Percentiles rank a stretch among this genome's conserved stretches.
These are phyloP conservation scores for Meyerozyma guilliermondii DNA, from an alignment of 1,139 yeast species.

Conservation along the genomic window DNA sequence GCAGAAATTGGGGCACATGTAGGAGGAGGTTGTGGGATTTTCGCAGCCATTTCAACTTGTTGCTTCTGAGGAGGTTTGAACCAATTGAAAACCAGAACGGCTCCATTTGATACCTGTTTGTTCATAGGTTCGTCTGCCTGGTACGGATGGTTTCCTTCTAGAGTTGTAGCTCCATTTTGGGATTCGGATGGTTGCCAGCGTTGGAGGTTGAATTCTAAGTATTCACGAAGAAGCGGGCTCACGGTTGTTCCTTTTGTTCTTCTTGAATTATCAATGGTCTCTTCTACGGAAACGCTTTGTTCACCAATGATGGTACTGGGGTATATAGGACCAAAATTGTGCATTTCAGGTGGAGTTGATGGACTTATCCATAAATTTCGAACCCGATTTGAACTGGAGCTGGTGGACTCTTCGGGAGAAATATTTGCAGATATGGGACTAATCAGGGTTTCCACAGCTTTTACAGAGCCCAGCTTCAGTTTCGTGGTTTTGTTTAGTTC, in stretches of 20 bases:
- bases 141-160: background rate
- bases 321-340: background rate
- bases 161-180: background rate
- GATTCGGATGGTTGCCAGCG: background rate
- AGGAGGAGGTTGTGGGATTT: background rate
- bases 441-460: background rate
- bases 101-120: background rate
- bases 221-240: background rate
- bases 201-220: background rate
- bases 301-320: background rate
- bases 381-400: background rate
- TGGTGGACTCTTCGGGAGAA: background rate
- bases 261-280: background rate
- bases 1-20: background rate
- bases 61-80: background rate
- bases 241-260: background rate
- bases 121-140: background rate
- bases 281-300: background rate
- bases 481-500: background rate
- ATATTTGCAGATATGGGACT: background rate
- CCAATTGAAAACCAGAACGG: background rate
- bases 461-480: background rate
- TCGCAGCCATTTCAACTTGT: background rate
- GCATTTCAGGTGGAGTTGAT: background rate
- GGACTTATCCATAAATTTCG: background rate